A percentile compares a stretch with the other conserved stretches of the same genome.
phyloP scores from a whole-genome alignment of 805 yeast species.

The Wickerhamiella vanderwaltii region DNA sequence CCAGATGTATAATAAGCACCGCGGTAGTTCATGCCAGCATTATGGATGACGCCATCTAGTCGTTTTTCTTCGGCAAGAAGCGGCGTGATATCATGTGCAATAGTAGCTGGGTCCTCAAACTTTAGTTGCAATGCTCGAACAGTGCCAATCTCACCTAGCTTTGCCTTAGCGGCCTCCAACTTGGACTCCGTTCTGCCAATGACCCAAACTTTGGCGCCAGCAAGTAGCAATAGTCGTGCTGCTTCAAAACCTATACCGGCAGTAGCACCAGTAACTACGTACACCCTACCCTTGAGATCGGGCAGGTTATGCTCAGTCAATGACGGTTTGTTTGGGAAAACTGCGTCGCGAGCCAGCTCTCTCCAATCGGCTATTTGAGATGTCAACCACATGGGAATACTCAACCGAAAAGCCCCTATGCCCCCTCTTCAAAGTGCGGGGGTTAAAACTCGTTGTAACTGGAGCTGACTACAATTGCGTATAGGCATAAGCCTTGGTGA shows the following conservation, averaged over 20 bases:
- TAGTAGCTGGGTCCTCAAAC: slow-evolving; percentile 32
- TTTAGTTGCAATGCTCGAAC: slow-evolving; percentile 18
- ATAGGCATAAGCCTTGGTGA: no score
- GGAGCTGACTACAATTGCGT: no score
- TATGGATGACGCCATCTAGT: slow-evolving; percentile 30
- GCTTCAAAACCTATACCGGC: slow-evolving; percentile 22
- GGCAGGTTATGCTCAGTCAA: slow-evolving; percentile 22
- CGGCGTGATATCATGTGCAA: slow-evolving; percentile 30
- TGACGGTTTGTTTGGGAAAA: slow-evolving; percentile 5
- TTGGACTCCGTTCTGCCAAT: slow-evolving; percentile 31
- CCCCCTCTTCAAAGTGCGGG: no score
- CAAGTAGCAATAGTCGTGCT: slow-evolving; percentile 18
- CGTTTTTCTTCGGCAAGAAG: slow-evolving; percentile 21
- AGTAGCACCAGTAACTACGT: slow-evolving; percentile 23
- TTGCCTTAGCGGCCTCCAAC: slow-evolving; percentile 25
- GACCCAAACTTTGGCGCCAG: slow-evolving; percentile 31
- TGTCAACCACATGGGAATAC: background rate
- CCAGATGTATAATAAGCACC: slow-evolving; percentile 15
- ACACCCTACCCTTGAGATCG: slow-evolving; percentile 28
- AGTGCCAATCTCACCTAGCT: slow-evolving; percentile 23
- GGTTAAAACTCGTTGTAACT: no score
- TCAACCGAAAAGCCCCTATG: background rate
- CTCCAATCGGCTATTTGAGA: background rate
- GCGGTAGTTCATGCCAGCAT: slow-evolving; percentile 24
- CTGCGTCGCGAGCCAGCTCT: slow-evolving; percentile 6